phyloP scores from a whole-genome alignment of 2,329 filamentous ascomycete genomes.

The Dothideomycetes sp. region DNA sequence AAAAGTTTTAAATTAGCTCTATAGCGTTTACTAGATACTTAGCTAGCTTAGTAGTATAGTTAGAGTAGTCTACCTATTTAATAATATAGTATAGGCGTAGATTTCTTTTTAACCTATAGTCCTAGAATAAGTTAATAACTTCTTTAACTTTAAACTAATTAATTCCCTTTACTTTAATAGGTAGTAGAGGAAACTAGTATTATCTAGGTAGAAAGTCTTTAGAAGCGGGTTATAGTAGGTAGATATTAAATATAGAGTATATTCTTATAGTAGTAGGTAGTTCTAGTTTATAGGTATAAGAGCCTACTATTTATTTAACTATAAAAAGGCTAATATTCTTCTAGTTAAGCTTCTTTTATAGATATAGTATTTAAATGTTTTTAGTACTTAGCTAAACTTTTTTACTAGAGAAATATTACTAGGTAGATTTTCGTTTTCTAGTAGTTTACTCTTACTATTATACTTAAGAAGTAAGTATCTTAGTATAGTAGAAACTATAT shows the following conservation, averaged over 20 bases:
- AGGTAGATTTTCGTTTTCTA: neutral
- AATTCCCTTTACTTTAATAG: slow-evolving; percentile 1
- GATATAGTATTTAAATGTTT: neutral
- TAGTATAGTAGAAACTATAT: neutral
- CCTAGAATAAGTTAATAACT: neutral
- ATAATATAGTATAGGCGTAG: neutral
- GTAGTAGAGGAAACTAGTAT: neutral
- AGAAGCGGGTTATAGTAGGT: neutral
- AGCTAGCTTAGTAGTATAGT: slow-evolving; percentile 1
- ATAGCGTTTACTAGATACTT: neutral
- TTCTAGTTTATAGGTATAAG: neutral
- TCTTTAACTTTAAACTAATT: slow-evolving; percentile 1
- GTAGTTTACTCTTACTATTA: neutral
- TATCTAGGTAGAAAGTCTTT: slow-evolving; percentile 1
- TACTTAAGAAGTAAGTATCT: neutral
- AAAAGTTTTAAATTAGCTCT: neutral
- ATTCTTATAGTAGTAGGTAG: slow-evolving; percentile 2
- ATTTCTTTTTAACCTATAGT: neutral
- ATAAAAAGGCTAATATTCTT: neutral
- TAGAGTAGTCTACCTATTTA: neutral
- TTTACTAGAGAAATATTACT: neutral
- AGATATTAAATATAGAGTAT: slow-evolving; percentile 2
- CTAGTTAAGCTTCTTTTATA: slow-evolving; percentile 1
- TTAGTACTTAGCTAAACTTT: neutral
- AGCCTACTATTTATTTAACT: slow-evolving; percentile 5